Base-by-base conservation (phyloP, 345 rosid genomes). In the Salix exigua region DNA sequence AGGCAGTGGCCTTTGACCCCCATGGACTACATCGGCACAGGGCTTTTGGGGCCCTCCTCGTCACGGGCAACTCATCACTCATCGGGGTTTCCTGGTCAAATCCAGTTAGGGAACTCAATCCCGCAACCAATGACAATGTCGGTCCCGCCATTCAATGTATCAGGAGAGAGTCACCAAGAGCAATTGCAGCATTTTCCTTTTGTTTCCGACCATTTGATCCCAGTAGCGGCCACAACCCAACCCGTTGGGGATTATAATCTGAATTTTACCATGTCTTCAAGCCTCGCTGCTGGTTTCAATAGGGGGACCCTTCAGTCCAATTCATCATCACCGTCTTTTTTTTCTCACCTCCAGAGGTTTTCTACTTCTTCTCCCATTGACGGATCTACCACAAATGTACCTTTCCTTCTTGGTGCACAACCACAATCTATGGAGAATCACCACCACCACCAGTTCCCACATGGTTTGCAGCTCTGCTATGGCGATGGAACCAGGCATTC, bases 241-340 rank as follows among this genome's bases (percentile, higher is more conserved):
- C 82, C 80, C 76, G 83, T 84, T 58, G 85, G 72, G 83, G 91
- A 88, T 58, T 90, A 91, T 71, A 91, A 88, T 75, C 92, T 93
- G 6, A 91, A 91, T 84, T 96, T 93, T 88, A 90, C 92, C 6
- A 90, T 93, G 78, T 88, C 98, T 42, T 81, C 98, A 77, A 85
- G 89, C 86, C 89, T 88, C 85, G 86, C 88, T 86, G 86, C 88
- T 86, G 97, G 94, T 86, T 87, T 87, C 90, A 91, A 92, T 71
- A 93, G 99, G 99, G 98, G 99, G 98, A 92, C 99, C 99, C 99
- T 96, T 96, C 99, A 96, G 99, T 96, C 99, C 99, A 96, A 96
- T 96, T 90, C 97, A 64, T 71, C 81, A 55, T 77, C 87, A 77
- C 87, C 90, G 77, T 87, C 98, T 51, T 85, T 92, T 83, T 85